Evolutionary conservation across 2,329 filamentous ascomycete genomes (phyloP), one percentile per base, ranked within the genome.

Genomic region (Chaetoscypha palmicola): DNA sequence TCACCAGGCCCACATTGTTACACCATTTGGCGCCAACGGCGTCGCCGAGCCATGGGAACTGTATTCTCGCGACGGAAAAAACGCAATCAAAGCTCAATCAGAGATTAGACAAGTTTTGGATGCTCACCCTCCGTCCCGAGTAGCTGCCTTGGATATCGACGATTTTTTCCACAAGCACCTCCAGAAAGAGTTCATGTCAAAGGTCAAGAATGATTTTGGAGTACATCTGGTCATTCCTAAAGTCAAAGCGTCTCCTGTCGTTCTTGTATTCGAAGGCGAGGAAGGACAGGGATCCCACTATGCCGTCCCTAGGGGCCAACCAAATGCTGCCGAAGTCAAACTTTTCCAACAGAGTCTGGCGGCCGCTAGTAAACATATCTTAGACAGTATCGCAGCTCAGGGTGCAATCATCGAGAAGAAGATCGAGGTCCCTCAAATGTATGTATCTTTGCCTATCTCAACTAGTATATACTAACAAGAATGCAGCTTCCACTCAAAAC

Each of bases 1-100:
- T 37, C 86, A 95, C 65, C 77, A 85, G 58, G 83, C 89, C n/a
- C 86, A 87, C 63, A 94, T 97, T 62, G 86, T 91, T 57, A 81
- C 89, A 1, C 86, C 88, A 1, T 76, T 75, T 51, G 75, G 77
- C 2, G 72, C 76, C 38, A 79, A 86, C 34, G 81, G 81, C 26
- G 79, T 79, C 9, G 77, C 85, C 9, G 77, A 83, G 34, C 81
- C 82, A 0, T 95, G 90, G 88, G 83, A 95, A 62, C 76, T 97
- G 43, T 95, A 90, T 66, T 86, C 87, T 5, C 77, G 84, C 28
- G 86, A 95, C 57, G 81, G 83, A 52, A 94, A 92, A 71, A 94
- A 89, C 60, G 76, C 77, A 21, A 79, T 86, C 60, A 81, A 81
- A 56, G 85, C 84, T 5, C 82, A 85, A 58, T 77, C 77, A 5